Conservation (phyloP, 306 rosid genomes). For the Calophaca sinica region DNA sequence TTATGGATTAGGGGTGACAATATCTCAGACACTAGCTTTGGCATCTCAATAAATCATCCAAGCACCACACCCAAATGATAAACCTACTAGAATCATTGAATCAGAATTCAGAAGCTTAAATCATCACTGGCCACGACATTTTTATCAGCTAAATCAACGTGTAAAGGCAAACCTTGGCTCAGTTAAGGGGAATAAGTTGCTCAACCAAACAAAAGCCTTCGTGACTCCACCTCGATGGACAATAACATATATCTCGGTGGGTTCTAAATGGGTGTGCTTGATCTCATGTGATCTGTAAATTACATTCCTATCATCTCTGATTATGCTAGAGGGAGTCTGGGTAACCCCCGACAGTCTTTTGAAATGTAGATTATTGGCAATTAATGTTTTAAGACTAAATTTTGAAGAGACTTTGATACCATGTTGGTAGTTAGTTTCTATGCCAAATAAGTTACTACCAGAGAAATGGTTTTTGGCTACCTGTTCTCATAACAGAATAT, state of each 20-base stretch:
- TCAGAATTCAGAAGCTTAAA: conserved; percentile 13
- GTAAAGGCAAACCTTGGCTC: background rate
- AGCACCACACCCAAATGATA: conserved; percentile 17
- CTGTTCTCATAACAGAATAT: too few species aligned
- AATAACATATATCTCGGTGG: background rate
- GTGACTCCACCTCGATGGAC: background rate
- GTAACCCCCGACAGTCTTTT: background rate
- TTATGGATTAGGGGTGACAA: conserved; percentile 5
- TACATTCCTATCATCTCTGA: too few species aligned
- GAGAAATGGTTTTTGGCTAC: too few species aligned
- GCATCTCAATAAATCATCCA: background rate
- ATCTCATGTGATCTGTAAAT: too few species aligned
- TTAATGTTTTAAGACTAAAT: too few species aligned
- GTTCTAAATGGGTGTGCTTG: too few species aligned
- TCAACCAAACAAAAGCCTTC: background rate
- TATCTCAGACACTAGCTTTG: background rate
- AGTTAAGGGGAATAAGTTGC: conserved; percentile 6
- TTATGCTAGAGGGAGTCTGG: background rate
- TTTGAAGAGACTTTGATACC: too few species aligned
- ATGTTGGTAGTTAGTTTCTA: too few species aligned
- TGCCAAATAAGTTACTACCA: too few species aligned
- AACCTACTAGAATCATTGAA: background rate
- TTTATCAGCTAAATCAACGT: background rate
- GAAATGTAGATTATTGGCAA: too few species aligned
- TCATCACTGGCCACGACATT: conserved; percentile 1